These are phyloP conservation scores for Agastache rugosa DNA, from an alignment of 257 asterid species.

Conservation along the genomic window DNA sequence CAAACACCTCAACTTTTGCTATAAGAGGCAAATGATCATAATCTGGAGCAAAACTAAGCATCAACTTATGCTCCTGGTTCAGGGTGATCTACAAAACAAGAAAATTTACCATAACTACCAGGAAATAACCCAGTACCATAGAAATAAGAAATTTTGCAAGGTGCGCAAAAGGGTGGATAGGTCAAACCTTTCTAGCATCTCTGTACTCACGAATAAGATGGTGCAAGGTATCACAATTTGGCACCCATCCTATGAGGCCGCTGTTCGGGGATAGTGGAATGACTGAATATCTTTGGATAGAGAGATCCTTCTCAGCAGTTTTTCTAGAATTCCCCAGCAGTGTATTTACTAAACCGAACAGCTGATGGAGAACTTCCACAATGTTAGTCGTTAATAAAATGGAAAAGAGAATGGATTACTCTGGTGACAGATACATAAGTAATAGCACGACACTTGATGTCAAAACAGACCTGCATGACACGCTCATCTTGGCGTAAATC, in stretches of 20 bases:
- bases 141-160: slow-evolving; percentile 15
- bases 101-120: slow-evolving; percentile 36
- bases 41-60: slow-evolving; percentile 97
- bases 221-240: slow-evolving; percentile 96
- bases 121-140: slow-evolving; percentile 28
- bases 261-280: slow-evolving; percentile 98
- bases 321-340: slow-evolving; percentile 89
- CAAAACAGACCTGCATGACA: slow-evolving; percentile 87
- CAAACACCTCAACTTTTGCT: slow-evolving; percentile 98
- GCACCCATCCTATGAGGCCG: slow-evolving; percentile 98
- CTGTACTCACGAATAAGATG: slow-evolving; percentile 95
- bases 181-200: slow-evolving; percentile 90
- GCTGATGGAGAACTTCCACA: slow-evolving; percentile 56
- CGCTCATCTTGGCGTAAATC: slow-evolving; percentile 99
- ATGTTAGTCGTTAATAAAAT: slow-evolving; percentile 23
- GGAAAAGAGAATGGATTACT: slow-evolving; percentile 4
- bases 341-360: slow-evolving; percentile 95
- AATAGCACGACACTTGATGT: slow-evolving; percentile 23
- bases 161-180: neutral
- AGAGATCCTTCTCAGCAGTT: slow-evolving; percentile 92
- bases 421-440: slow-evolving; percentile 15
- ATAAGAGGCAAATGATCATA: slow-evolving; percentile 94
- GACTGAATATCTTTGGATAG: slow-evolving; percentile 91
- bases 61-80: slow-evolving; percentile 96
- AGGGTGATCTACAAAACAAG: slow-evolving; percentile 69